Base-by-base conservation (phyloP, 352 stramenopile species). In the Phytopythium oedochilum region DNA sequence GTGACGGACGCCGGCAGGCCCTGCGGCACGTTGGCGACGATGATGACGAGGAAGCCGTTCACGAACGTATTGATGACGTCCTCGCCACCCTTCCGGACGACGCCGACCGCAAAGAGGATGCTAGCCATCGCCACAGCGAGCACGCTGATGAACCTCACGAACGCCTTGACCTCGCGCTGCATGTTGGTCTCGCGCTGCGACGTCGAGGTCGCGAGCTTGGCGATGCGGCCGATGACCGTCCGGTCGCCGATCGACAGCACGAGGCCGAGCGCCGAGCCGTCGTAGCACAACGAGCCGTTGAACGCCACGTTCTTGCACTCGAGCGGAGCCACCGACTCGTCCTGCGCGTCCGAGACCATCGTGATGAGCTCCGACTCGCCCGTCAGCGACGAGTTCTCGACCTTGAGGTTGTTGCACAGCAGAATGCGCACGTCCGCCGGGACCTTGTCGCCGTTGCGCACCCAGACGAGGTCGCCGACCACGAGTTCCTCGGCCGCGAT, bases 1-100 rank as follows among this genome's bases (percentile, higher is more conserved):
- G 74, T 87, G 11, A 97, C 89, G 0, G 93, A 92, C 3, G 96
- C 84, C n/a, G 90, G 92, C 40, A 98, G 90, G 42, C 75, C 86
- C n/a, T 91, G 87, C 2, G 95, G 81, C 20, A 97, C 73, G 29
- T 82, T 82, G 0, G 71, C 69, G 3, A 84, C 76, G 39, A 87
- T 71, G 45, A 83, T 79, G 11, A 78, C 68, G 20, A 78, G 48
- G 40, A 85, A 81, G 35, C 64, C 72, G 40, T 70, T 72, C 1
- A 83, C 68, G 43, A 83, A 80, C 5, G 66, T 74, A 36, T 57
- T 64, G 11, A 78, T 22, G 9, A 71, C 62, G 43, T 80, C 65
- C 5, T 66, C n/a, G 26, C 66, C 69, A 9, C 59, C 53, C 57
- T 68, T 80, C 14, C 63, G 68, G 11, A 71, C 55, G 5, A 76